Base-by-base conservation (phyloP, 1,139 yeast species). In the Lodderomyces theae region DNA sequence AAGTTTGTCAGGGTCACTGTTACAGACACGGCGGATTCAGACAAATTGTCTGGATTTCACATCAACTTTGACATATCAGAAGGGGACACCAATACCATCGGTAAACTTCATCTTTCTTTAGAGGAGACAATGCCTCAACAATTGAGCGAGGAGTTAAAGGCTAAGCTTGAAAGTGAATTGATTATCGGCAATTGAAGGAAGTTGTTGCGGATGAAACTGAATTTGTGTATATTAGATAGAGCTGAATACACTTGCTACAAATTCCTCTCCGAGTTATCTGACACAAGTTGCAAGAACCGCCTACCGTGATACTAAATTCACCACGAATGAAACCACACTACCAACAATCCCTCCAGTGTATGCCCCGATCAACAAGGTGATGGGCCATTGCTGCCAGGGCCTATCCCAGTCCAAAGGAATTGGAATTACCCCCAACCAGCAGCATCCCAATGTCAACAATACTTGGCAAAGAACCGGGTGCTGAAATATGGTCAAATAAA, bases 381-480 rank as follows among this genome's bases (percentile, higher is more conserved):
- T 77, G n/a, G 98, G 98, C 96, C 97, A 92, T 44, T 72, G 76
- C 62, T 92, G 98, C 98, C 98, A 92, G 22, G 86, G 89, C 51
- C 97, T 73, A 60, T 92, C 98, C 98, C 98, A 92, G 61, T 92
- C 98, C 44, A 92, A 72, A 0, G 97, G 97, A 45, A 92, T 89
- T 2, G 96, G 97, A 32, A 87, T 65, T 4, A 94, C 96, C 9
- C 97, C 97, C 2, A 88, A 53, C 97, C 97, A 92, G 8, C 94
- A 80, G 2, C 96, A 96, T 7, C 84, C 52, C 33, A 82, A 64
- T 0, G 82, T 73, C 30, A 81, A 74, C 9, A 79, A 57, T 5
- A 77, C 61, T 21, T 68, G 56, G 26, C 67, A 55, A 35, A 76
- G 62, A 2, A 73, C 53, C 30, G 66, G 71, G 47, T 74, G 68